Base-by-base conservation (phyloP, 176 grass and related monocot species). In the Phoenix roebelenii region DNA sequence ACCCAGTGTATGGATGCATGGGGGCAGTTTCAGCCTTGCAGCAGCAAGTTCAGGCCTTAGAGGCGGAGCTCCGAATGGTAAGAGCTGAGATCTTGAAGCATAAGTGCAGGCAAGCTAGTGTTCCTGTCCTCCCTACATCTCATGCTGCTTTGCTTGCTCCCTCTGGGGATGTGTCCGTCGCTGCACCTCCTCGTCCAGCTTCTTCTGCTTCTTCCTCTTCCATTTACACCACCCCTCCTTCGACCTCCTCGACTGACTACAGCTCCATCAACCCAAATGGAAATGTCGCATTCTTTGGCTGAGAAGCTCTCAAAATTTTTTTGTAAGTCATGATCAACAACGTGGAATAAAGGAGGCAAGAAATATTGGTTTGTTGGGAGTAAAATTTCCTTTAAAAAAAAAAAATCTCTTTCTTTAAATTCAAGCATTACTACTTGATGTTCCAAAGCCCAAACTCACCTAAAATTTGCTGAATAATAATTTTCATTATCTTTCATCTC, bases 1-100 rank as follows among this genome's bases (percentile, higher is more conserved):
- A 97, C 52, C 92, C 92, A 16, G 78, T 97, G 51, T 88, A 97
- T 60, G 92, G 92, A 22, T 97, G 87, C 87, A 85, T 91, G 87
- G 87, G 92, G 52, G 78, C 83, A 16, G 85, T 97, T 75, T 88
- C 81, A 3, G 64, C 72, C 56, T 59, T 91, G 67, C 87, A 97
- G 68, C 83, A 85, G 59, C 76, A 91, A 72, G 84, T 88, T 65
- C 85, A 85, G 54, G 67, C 75, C 25, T 58, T 97, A 16, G 86
- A 97, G 61, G 84, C 84, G n/a, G 92, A 97, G 63, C 85, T 97
- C 52, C 64, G 82, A 5, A 77, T 72, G 3, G 78, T 91, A 39
- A 79, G 80, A 59, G 55, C 72, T 15, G 92, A 97, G 72, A 97
- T 97, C 73, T 67, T 91, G 75, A 85, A 88, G 81, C 87, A 83